A percentile compares a stretch with the other conserved stretches of the same genome.
Conservation (phyloP, 2,329 filamentous ascomycete species). For the Sphaerulina musiva region DNA sequence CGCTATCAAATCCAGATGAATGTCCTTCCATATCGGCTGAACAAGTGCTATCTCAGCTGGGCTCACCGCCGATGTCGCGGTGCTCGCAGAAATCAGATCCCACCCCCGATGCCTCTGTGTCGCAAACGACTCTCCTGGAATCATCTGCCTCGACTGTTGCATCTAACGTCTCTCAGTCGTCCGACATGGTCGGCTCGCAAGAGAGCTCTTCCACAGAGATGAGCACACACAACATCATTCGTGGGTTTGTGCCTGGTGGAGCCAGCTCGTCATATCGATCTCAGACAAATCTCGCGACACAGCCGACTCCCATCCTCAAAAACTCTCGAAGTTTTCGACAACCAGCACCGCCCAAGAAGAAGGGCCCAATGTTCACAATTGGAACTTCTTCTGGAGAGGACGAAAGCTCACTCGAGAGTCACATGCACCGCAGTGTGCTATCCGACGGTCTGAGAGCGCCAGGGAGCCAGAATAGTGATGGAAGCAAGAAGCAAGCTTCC, state of each 20-base stretch:
- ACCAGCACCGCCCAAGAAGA: slow-evolving; percentile 49
- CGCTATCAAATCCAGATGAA: slow-evolving; percentile 11
- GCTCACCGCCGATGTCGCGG: slow-evolving; percentile 37
- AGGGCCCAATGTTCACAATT: slow-evolving; percentile 65
- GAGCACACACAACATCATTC: slow-evolving; percentile 64
- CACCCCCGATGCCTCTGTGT: slow-evolving; percentile 13
- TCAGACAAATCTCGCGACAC: slow-evolving; percentile 50
- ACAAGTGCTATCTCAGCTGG: slow-evolving; percentile 34
- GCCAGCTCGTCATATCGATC: slow-evolving; percentile 62
- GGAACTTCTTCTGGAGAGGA: slow-evolving; percentile 76
- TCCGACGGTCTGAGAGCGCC: slow-evolving; percentile 47
- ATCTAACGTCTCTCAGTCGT: slow-evolving; percentile 36
- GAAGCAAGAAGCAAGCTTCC: slow-evolving; percentile 69
- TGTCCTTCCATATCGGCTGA: slow-evolving; percentile 18
- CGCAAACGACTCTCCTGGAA: slow-evolving; percentile 38
- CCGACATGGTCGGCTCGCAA: slow-evolving; percentile 41
- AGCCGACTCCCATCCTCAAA: slow-evolving; percentile 57
- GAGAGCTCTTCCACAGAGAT: slow-evolving; percentile 60
- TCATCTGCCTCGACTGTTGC: slow-evolving; percentile 54
- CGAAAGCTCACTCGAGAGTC: slow-evolving; percentile 66
- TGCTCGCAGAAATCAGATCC: background rate
- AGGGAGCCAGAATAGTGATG: slow-evolving; percentile 33
- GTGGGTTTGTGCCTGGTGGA: slow-evolving; percentile 76
- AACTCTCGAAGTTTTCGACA: slow-evolving; percentile 33
- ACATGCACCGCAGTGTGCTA: slow-evolving; percentile 53